Evolutionary conservation across 2,329 filamentous ascomycete genomes (phyloP).

Genomic region (Phyllosticta citribraziliensis): DNA sequence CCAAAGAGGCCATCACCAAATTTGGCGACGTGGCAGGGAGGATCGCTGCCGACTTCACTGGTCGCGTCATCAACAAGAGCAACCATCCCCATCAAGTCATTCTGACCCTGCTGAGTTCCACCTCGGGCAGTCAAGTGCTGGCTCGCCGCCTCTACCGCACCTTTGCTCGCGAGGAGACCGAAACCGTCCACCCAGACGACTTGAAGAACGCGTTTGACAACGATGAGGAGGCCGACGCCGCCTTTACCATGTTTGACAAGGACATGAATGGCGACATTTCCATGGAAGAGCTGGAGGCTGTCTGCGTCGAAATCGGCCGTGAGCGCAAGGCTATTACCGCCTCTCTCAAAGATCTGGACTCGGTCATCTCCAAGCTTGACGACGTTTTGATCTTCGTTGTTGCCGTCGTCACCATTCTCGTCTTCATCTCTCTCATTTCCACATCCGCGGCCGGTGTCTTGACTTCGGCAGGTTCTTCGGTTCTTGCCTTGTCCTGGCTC

Average conservation of each 20-base stretch:
- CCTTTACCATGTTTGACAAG: slow-evolving; percentile 89
- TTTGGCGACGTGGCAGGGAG: slow-evolving; percentile 78
- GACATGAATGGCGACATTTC: slow-evolving; percentile 95
- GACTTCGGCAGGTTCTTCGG: slow-evolving; percentile 76
- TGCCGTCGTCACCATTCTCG: slow-evolving; percentile 65
- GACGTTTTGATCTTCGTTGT: slow-evolving; percentile 84
- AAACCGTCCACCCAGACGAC: slow-evolving; percentile 70
- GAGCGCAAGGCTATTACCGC: slow-evolving; percentile 94
- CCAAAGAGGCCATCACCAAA: slow-evolving; percentile 64
- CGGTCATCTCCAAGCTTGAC: slow-evolving; percentile 82
- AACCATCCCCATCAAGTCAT: slow-evolving; percentile 80
- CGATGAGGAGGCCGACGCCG: slow-evolving; percentile 76
- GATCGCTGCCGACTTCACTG: slow-evolving; percentile 86
- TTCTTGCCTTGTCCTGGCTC: slow-evolving; percentile 88
- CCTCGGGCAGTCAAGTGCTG: slow-evolving; percentile 67
- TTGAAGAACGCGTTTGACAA: slow-evolving; percentile 69
- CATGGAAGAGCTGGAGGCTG: slow-evolving; percentile 86
- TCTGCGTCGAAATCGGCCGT: slow-evolving; percentile 86
- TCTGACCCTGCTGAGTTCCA: slow-evolving; percentile 62
- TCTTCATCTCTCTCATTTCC: slow-evolving; percentile 83
- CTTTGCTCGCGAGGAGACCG: slow-evolving; percentile 62
- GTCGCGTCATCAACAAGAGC: slow-evolving; percentile 55
- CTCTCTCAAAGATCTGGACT: slow-evolving; percentile 89
- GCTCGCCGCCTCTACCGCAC: slow-evolving; percentile 83
- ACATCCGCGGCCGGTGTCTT: slow-evolving; percentile 82